Evolutionary conservation across 2,329 filamentous ascomycete species (phyloP).

Genomic region (Pseudocercospora ulei): DNA sequence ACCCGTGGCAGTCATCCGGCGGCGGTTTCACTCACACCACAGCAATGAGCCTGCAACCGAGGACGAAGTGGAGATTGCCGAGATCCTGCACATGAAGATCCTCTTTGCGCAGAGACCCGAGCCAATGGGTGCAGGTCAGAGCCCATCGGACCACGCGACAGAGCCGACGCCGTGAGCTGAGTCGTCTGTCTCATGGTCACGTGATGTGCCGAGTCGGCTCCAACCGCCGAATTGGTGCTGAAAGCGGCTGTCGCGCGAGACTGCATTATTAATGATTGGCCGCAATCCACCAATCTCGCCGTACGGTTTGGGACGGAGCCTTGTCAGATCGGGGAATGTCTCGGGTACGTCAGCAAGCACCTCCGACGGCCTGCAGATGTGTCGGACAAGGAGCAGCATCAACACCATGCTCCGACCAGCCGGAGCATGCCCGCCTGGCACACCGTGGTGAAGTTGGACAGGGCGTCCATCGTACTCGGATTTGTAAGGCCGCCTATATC

Average conservation of each 20-base stretch:
- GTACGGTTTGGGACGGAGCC: too few species aligned
- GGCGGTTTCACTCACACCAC: constrained; percentile 35
- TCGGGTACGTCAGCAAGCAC: too few species aligned
- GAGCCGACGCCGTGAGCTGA: constrained; percentile 1
- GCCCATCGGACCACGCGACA: neutral
- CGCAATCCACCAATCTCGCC: too few species aligned
- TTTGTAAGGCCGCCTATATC: neutral
- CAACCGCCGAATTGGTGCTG: too few species aligned
- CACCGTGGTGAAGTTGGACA: neutral
- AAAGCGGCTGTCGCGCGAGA: too few species aligned
- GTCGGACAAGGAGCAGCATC: too few species aligned
- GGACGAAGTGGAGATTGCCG: constrained; percentile 66
- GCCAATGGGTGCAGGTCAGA: constrained; percentile 49
- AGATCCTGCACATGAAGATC: constrained; percentile 79
- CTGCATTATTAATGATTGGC: too few species aligned
- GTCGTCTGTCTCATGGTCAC: neutral
- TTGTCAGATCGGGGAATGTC: too few species aligned
- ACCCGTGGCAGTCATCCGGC: constrained; percentile 67
- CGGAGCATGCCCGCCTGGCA: neutral
- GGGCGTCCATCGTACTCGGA: too few species aligned
- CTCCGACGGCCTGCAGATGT: too few species aligned
- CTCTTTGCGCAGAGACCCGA: constrained; percentile 77
- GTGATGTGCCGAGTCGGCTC: too few species aligned
- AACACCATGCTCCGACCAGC: neutral
- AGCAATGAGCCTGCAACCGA: constrained; percentile 18